A percentile compares a stretch with the other conserved stretches of the same genome.
Conservation (phyloP, 2,329 filamentous ascomycete genomes). For the Trichoderma sp. region DNA sequence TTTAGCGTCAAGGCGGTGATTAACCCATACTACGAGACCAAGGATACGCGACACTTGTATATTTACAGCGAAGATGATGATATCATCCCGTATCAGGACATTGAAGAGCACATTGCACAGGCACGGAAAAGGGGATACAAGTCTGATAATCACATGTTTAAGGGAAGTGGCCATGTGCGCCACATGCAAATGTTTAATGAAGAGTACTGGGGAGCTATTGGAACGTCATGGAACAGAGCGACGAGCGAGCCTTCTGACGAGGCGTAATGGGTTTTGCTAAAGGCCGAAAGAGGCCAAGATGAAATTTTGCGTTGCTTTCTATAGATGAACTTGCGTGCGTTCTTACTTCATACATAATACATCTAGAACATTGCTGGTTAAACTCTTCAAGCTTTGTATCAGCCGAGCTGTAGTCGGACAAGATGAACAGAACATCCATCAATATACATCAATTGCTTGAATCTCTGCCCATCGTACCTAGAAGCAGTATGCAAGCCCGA, state of each 20-base stretch:
- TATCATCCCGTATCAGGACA: conserved; percentile 54
- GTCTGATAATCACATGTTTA: conserved; percentile 51
- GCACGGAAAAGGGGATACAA: conserved; percentile 48
- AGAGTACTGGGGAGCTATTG: conserved; percentile 55
- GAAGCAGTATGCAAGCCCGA: neutral
- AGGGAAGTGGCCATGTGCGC: conserved; percentile 58
- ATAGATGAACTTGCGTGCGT: neutral
- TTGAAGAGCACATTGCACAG: conserved; percentile 51
- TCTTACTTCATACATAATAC: neutral
- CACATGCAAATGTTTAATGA: conserved; percentile 56
- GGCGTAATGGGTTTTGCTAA: neutral
- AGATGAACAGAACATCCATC: neutral
- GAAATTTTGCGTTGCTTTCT: neutral
- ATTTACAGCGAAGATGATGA: conserved; percentile 58
- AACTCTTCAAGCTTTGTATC: neutral
- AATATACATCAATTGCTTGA: neutral
- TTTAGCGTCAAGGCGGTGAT: conserved; percentile 39
- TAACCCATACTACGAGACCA: conserved; percentile 36
- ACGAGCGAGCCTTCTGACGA: conserved; percentile 9
- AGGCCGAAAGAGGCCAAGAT: neutral
- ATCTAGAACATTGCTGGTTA: neutral
- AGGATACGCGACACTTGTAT: conserved; percentile 48
- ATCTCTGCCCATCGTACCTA: neutral
- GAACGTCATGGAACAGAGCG: conserved; percentile 27
- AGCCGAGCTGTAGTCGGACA: neutral